A percentile compares a stretch with the other conserved stretches of the same genome.
These are phyloP conservation scores for Radiomyces spectabilis DNA, from an alignment of 192 early-diverging fungal species.

Conservation along the genomic window DNA sequence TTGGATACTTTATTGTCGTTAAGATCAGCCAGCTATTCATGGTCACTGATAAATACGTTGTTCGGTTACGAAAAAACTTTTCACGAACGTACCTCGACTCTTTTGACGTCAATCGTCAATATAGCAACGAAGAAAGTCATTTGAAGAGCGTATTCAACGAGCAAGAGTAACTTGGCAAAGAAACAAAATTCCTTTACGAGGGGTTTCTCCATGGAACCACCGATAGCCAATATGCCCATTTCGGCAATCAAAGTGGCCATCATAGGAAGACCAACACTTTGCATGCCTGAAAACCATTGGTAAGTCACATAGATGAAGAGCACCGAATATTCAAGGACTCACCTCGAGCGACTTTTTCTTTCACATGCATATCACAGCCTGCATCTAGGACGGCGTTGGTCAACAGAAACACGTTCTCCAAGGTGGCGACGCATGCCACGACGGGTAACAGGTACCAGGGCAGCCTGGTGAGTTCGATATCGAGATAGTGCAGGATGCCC, in stretches of 20 bases:
- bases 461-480: conserved; percentile 45
- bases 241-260: conserved; percentile 46
- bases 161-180: conserved; percentile 54
- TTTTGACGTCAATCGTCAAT: conserved; percentile 77
- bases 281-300: conserved; percentile 48
- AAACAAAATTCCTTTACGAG: conserved; percentile 73
- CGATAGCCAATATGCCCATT: conserved; percentile 50
- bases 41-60: no score
- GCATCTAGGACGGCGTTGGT: conserved; percentile 66
- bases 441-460: conserved; percentile 69
- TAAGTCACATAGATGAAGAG: no score
- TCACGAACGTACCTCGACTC: conserved; percentile 72
- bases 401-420: conserved; percentile 71
- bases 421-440: conserved; percentile 58
- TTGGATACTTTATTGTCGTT: conserved; percentile 21
- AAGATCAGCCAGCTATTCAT: conserved; percentile 21
- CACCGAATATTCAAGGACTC: no score
- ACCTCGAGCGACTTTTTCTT: conserved; percentile 62
- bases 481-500: conserved; percentile 55
- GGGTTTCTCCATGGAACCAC: conserved; percentile 45
- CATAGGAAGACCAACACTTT: conserved; percentile 61
- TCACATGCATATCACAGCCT: conserved; percentile 66
- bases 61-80: no score
- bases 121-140: conserved; percentile 75
- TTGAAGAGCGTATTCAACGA: conserved; percentile 74